Conservation (phyloP, 2,329 filamentous ascomycete genomes). For the Exophiala aquamarina region DNA sequence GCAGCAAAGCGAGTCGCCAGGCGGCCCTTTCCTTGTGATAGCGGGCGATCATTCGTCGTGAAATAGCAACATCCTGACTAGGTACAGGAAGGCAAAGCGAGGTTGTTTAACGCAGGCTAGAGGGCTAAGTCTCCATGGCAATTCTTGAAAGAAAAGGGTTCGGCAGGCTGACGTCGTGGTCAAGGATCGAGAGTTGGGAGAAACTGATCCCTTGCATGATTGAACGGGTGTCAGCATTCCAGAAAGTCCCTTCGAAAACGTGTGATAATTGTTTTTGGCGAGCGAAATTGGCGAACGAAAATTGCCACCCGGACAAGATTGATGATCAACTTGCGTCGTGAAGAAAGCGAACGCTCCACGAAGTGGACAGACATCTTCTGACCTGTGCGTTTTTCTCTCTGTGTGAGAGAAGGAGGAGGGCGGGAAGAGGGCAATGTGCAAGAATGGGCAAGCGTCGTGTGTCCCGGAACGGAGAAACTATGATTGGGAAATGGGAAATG, state of each 20-base stretch:
- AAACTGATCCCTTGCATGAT: conserved; percentile 7
- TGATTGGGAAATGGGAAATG: not conserved
- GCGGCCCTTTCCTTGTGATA: conserved; percentile 11
- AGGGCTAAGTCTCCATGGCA: not conserved
- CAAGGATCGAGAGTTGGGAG: not conserved
- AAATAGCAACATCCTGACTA: conserved; percentile 8
- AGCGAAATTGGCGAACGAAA: too few species aligned
- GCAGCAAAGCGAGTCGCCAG: conserved; percentile 14
- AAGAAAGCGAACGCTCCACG: not conserved
- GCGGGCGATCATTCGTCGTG: conserved; percentile 13
- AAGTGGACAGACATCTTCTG: too few species aligned
- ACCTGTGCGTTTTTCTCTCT: too few species aligned
- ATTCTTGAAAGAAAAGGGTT: not conserved
- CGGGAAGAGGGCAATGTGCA: too few species aligned
- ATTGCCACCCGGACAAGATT: not conserved
- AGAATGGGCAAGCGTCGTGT: too few species aligned
- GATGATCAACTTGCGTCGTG: not conserved
- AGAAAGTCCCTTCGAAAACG: conserved; percentile 3
- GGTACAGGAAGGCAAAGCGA: conserved; percentile 4
- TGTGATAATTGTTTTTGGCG: conserved; percentile 1
- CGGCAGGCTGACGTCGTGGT: conserved; percentile 18
- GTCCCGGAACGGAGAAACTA: not conserved
- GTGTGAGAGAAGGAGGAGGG: too few species aligned
- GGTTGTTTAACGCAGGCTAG: not conserved
- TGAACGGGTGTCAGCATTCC: conserved; percentile 8